Conservation (phyloP, 306 rosid species). For the Vigna radiata region DNA sequence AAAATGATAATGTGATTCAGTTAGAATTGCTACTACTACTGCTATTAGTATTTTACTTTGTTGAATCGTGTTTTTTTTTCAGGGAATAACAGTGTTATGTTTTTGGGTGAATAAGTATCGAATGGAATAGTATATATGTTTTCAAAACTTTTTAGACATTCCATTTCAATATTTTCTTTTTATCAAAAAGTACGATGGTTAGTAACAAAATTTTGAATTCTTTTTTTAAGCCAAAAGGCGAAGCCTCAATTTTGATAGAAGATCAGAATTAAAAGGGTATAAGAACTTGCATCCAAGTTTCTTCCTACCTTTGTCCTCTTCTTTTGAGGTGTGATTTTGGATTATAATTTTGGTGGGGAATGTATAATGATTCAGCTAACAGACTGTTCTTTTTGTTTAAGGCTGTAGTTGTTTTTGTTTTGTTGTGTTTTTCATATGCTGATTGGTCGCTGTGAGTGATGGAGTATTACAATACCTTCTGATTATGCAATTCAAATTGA, state of each 20-base stretch:
- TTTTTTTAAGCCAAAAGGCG: no score
- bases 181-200: neutral
- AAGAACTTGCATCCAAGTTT: neutral
- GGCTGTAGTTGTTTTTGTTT: constrained; percentile 11
- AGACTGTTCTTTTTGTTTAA: neutral
- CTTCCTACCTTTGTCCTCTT: neutral
- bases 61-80: no score
- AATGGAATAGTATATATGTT: no score
- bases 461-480: neutral
- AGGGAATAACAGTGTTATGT: neutral
- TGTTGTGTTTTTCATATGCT: neutral
- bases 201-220: neutral
- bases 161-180: no score
- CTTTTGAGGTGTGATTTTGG: constrained; percentile 16
- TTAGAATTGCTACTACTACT: neutral
- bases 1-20: neutral
- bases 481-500: no score
- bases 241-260: no score
- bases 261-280: no score
- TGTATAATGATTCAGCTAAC: neutral
- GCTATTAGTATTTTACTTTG: no score
- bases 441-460: constrained; percentile 12
- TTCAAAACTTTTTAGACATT: no score
- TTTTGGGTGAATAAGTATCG: no score
- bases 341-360: neutral